These are phyloP conservation scores for Teunomyces funiuensis DNA, from an alignment of 805 yeast species.

Conservation along the genomic window DNA sequence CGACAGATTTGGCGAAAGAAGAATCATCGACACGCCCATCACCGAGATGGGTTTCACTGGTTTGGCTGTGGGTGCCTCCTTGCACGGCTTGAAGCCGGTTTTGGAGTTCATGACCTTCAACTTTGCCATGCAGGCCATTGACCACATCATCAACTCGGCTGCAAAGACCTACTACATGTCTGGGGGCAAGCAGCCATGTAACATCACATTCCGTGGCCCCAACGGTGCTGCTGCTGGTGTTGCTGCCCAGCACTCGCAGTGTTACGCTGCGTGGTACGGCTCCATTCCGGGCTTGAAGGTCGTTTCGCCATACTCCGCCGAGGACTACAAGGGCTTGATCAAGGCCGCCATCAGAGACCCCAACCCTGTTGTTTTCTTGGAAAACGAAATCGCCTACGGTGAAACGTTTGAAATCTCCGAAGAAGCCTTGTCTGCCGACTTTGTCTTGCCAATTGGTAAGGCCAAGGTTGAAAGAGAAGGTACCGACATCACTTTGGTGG, in stretches of 20 bases:
- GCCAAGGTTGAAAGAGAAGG: conserved; percentile 96
- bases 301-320: conserved; percentile 90
- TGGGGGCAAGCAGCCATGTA: conserved; percentile 97
- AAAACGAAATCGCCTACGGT: conserved; percentile 93
- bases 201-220: conserved; percentile 98
- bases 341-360: conserved; percentile 99
- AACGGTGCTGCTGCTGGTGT: conserved; percentile 99
- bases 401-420: conserved; percentile 86
- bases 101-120: conserved; percentile 99
- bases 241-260: conserved; percentile 99
- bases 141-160: conserved; percentile 96
- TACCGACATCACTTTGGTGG: conserved; percentile 81
- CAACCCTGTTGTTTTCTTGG: conserved; percentile 93
- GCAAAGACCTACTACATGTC: conserved; percentile 99
- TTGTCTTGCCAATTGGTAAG: conserved; percentile 87
- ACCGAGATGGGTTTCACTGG: conserved; percentile 99
- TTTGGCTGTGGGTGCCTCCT: conserved; percentile 92
- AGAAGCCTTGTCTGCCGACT: conserved; percentile 86
- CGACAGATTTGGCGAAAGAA: conserved; percentile 91
- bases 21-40: conserved; percentile 95
- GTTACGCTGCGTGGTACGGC: conserved; percentile 97
- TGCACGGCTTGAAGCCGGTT: conserved; percentile 93
- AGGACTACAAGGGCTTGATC: conserved; percentile 91
- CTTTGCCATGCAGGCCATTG: conserved; percentile 99
- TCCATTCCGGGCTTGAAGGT: conserved; percentile 98